phyloP scores from a whole-genome alignment of 371 early-diverging fungal species.

The Mortierella sp. region DNA sequence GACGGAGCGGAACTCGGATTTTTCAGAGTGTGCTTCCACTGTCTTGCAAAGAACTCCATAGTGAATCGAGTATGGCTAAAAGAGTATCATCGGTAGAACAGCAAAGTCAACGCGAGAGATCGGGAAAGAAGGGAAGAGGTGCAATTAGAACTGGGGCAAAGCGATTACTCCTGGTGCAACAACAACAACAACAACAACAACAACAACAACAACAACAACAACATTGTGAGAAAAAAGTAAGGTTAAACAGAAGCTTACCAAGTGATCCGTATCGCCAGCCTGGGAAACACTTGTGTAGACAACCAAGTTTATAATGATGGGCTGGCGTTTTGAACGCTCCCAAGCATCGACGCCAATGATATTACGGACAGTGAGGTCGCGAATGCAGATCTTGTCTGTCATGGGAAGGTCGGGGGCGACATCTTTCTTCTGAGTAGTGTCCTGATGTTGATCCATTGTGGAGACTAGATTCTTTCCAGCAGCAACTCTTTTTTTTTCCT shows the following conservation, averaged over 20 bases:
- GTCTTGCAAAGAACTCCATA: conserved; percentile 86
- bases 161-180: no score
- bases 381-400: conserved; percentile 84
- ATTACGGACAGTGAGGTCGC: conserved; percentile 86
- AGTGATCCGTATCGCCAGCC: conserved; percentile 83
- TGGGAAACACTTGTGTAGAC: conserved; percentile 81
- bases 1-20: conserved; percentile 74
- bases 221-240: not conserved
- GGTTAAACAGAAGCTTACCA: conserved; percentile 47
- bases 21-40: conserved; percentile 83
- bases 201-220: not conserved
- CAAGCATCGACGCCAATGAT: conserved; percentile 94
- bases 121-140: not conserved
- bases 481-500: not conserved
- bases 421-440: not conserved
- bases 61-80: conserved; percentile 80
- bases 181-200: not conserved
- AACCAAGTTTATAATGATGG: conserved; percentile 82
- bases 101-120: not conserved
- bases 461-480: not conserved
- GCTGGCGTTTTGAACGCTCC: conserved; percentile 91
- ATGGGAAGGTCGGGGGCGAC: conserved; percentile 36
- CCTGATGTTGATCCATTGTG: conserved; percentile 29
- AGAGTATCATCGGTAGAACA: not conserved
- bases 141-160: conserved; percentile 1